Evolutionary conservation across 257 asterid species (phyloP).

Genomic region (Echium plantagineum): DNA sequence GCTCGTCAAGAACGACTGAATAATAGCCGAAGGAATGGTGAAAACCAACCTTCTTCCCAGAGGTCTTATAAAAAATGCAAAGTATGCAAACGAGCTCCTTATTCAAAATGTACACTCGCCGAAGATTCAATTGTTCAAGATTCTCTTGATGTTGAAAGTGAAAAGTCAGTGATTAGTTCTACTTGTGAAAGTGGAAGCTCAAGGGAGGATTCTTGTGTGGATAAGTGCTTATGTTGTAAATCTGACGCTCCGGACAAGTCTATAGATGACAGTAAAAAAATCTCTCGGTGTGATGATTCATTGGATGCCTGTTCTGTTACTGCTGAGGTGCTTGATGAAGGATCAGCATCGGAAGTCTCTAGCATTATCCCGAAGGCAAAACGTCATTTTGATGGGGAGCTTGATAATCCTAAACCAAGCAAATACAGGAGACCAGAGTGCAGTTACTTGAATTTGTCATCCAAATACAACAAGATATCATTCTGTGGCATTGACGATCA

Average conservation of each 20-base stretch:
- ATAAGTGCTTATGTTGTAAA: constrained; percentile 41
- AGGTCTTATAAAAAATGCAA: constrained; percentile 39
- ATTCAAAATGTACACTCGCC: constrained; percentile 10
- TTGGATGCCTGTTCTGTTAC: constrained; percentile 32
- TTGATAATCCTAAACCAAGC: constrained; percentile 80
- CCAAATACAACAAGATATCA: constrained; percentile 61
- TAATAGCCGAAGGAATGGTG: constrained; percentile 55
- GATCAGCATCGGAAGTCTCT: constrained; percentile 31
- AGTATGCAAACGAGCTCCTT: constrained; percentile 27
- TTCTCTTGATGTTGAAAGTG: constrained; percentile 24
- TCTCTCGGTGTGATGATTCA: constrained; percentile 19
- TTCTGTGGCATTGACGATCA: constrained; percentile 62
- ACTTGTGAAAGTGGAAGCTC: constrained; percentile 20
- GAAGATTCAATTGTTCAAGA: constrained; percentile 21
- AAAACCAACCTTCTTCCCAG: constrained; percentile 17
- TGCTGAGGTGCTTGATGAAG: constrained; percentile 29
- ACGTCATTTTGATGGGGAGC: constrained; percentile 75
- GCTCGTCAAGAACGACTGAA: constrained; percentile 61
- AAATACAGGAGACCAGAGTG: constrained; percentile 61
- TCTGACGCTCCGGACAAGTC: constrained; percentile 21
- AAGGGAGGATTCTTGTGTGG: constrained; percentile 16
- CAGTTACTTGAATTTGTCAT: constrained; percentile 46
- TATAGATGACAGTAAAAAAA: constrained; percentile 21
- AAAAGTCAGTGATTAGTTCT: constrained; percentile 12
- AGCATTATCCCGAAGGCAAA: constrained; percentile 41